Conservation (phyloP, 768 basidiomycete species). For the Mycena epipterygia region DNA sequence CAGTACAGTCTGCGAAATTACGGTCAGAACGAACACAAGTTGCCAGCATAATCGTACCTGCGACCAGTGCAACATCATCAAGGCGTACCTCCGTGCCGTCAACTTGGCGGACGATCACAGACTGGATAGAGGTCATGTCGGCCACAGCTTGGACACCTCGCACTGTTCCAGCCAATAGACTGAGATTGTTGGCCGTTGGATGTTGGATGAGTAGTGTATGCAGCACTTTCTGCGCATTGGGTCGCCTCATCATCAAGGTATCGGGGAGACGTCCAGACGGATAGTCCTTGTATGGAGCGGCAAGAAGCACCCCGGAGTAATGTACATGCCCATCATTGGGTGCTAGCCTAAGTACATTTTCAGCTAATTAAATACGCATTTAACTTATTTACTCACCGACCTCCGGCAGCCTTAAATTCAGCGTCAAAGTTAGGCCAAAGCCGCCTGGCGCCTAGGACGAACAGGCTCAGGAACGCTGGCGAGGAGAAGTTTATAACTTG, state of each 20-base stretch:
- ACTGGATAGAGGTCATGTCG: slow-evolving; percentile 12
- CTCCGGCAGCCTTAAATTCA: slow-evolving; percentile 29
- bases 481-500: neutral
- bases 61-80: slow-evolving; percentile 27
- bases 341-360: slow-evolving; percentile 17
- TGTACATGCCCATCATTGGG: slow-evolving; percentile 32
- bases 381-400: slow-evolving; percentile 29
- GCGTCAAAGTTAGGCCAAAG: slow-evolving; percentile 41
- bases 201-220: slow-evolving; percentile 28
- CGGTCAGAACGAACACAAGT: neutral
- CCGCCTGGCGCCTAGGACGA: slow-evolving; percentile 33
- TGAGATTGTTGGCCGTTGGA: slow-evolving; percentile 12
- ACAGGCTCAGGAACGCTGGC: slow-evolving; percentile 31
- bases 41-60: slow-evolving; percentile 16
- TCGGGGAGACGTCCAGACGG: slow-evolving; percentile 26
- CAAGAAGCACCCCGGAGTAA: slow-evolving; percentile 33
- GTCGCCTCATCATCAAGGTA: slow-evolving; percentile 34
- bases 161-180: slow-evolving; percentile 21
- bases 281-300: slow-evolving; percentile 26
- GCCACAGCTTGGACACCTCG: slow-evolving; percentile 22
- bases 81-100: slow-evolving; percentile 21
- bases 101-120: slow-evolving; percentile 30
- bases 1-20: slow-evolving; percentile 32
- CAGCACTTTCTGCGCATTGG: slow-evolving; percentile 40
- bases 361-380: neutral